These are phyloP conservation scores for Hanseniaspora sp. DNA, from an alignment of 1,139 yeast genomes.

Conservation along the genomic window DNA sequence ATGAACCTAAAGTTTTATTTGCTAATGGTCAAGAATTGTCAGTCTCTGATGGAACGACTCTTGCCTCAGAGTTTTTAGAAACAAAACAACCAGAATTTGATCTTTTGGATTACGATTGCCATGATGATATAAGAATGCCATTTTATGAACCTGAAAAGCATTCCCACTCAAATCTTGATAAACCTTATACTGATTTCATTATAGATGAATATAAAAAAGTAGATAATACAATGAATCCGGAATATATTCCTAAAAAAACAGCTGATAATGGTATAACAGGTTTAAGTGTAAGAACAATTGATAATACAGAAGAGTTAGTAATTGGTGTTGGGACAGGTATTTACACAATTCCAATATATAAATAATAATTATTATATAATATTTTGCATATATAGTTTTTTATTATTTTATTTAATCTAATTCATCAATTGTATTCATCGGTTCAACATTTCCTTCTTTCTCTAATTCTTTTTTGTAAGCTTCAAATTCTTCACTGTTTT, in stretches of 20 bases:
- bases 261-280: slow-evolving; percentile 29
- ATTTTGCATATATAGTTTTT: background rate
- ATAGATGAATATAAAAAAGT: background rate
- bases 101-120: background rate
- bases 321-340: slow-evolving; percentile 42
- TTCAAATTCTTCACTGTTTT: slow-evolving; percentile 58
- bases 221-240: background rate
- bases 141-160: background rate
- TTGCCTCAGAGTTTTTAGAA: background rate
- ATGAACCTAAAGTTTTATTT: background rate
- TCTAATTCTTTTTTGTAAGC: slow-evolving; percentile 30
- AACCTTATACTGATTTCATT: background rate
- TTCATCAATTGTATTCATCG: slow-evolving; percentile 16
- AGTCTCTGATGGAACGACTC: background rate
- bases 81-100: background rate
- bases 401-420: slow-evolving; percentile 9
- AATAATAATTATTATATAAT: background rate
- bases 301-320: slow-evolving; percentile 26
- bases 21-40: background rate
- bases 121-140: background rate
- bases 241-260: background rate
- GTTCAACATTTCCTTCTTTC: slow-evolving; percentile 13
- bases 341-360: slow-evolving; percentile 24
- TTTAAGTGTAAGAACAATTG: slow-evolving; percentile 36
- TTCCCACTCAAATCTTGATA: background rate